Conservation (phyloP, 495 filamentous ascomycete species). For the Durotheca rogersii region DNA sequence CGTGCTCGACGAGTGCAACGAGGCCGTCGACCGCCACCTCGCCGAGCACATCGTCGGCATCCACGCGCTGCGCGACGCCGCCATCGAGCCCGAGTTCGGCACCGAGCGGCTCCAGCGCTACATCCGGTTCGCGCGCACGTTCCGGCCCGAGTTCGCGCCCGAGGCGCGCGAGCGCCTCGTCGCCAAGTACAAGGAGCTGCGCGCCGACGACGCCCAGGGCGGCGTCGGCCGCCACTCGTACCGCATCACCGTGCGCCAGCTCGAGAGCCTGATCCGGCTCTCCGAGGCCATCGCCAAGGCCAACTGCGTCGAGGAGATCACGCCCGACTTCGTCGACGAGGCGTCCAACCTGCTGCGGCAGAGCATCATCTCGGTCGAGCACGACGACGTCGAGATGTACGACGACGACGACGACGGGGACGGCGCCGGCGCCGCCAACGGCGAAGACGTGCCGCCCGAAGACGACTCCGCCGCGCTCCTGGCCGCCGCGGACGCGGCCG, state of each 20-base stretch:
- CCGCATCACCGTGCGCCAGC: conserved; percentile 92
- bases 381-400: conserved; percentile 96
- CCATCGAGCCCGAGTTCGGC: conserved; percentile 87
- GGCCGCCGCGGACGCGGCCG: conserved; percentile 49
- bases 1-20: conserved; percentile 95
- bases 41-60: conserved; percentile 94
- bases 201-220: conserved; percentile 90
- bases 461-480: conserved; percentile 40
- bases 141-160: conserved; percentile 86
- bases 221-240: conserved; percentile 91
- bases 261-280: conserved; percentile 92
- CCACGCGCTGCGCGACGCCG: conserved; percentile 87
- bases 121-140: conserved; percentile 93
- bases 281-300: conserved; percentile 96
- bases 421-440: too few species aligned
- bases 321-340: conserved; percentile 80
- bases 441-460: too few species aligned
- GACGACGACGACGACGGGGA: conserved; percentile 78
- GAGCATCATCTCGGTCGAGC: conserved; percentile 96
- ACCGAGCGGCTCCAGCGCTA: conserved; percentile 97
- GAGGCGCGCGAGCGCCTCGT: conserved; percentile 86
- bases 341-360: conserved; percentile 86
- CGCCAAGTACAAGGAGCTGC: conserved; percentile 92
- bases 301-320: conserved; percentile 92
- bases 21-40: conserved; percentile 82